These are phyloP conservation scores for Raffaelea deltoideospora DNA, from an alignment of 2,329 filamentous ascomycete species.

Conservation along the genomic window DNA sequence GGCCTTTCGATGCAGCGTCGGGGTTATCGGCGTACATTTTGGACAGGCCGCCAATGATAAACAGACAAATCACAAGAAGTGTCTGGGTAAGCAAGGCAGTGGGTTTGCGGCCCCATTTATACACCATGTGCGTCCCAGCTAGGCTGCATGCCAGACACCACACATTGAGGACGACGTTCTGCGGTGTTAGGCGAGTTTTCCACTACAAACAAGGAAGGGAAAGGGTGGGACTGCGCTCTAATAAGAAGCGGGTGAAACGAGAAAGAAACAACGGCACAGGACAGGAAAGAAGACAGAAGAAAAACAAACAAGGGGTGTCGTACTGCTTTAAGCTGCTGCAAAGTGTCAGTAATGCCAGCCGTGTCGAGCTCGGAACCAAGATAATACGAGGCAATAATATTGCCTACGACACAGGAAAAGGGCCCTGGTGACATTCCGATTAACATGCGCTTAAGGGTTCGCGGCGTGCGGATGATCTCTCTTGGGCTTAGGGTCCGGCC, in stretches of 20 bases:
- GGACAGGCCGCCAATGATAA: slow-evolving; percentile 33
- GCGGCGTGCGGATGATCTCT: slow-evolving; percentile 20
- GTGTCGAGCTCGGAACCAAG: slow-evolving; percentile 25
- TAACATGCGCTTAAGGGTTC: slow-evolving; percentile 20
- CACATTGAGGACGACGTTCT: slow-evolving; percentile 34
- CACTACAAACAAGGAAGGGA: not conserved
- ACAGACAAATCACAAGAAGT: slow-evolving; percentile 25
- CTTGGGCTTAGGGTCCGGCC: slow-evolving; percentile 19
- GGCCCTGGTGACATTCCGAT: slow-evolving; percentile 19
- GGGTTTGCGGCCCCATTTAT: slow-evolving; percentile 27
- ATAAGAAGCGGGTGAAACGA: not conserved
- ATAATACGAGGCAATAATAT: slow-evolving; percentile 25
- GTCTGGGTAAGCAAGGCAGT: slow-evolving; percentile 23
- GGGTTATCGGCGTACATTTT: slow-evolving; percentile 21
- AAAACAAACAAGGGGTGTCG: slow-evolving; percentile 2
- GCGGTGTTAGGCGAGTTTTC: no score
- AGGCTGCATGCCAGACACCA: slow-evolving; percentile 29
- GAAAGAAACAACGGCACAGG: no score
- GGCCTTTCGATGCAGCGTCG: slow-evolving; percentile 10
- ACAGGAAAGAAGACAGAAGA: slow-evolving; percentile 1
- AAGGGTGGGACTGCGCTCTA: not conserved
- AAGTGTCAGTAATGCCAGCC: slow-evolving; percentile 27
- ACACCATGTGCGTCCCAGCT: slow-evolving; percentile 25
- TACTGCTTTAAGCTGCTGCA: slow-evolving; percentile 26
- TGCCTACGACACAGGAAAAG: slow-evolving; percentile 20